Base-by-base conservation (phyloP, 768 basidiomycete genomes). In the Tremella mesenterica region DNA sequence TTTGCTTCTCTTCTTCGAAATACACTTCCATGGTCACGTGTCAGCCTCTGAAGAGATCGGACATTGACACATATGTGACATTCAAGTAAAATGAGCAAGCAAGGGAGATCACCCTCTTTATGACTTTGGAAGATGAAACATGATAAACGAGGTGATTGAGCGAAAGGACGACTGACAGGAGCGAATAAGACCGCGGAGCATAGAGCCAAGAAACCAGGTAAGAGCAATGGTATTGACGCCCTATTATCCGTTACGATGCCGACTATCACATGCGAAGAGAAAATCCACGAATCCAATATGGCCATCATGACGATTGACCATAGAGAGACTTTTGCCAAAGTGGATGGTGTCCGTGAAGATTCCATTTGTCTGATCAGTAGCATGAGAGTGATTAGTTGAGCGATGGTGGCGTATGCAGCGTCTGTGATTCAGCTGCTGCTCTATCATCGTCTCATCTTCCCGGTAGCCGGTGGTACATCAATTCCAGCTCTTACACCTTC, bases 221-320 rank as follows among this genome's bases (percentile, higher is more conserved):
- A 85, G 34, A 91, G 78, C 23, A 91, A 77, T 0, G 88, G 83
- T 21, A 93, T 72, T 1, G 88, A 88, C 1, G 88, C 81, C 27
- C 83, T 76, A 38, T 88, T 88, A 56, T 91, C 85, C 2, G 86
- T 83, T 31, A 91, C 75, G 52, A 92, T 85, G 3, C 86, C 88
- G 53, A 93, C 84, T 0, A 88, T 91, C 50, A 91, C 82, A 63
- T 92, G 88, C 0, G 85, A 85, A 18, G 86, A 86, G 68, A 93
- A 92, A 0, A 86, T 82, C 38, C 89, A 82, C 0, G 85, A 81
- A 65, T 95, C 90, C 18, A 87, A 79, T 1, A 83, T 80, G 4
- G 84, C 80, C 71, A 91, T 88, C 5, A 83, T 75, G 20, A 89
- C 76, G 68, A 92, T 88, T 1, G 84, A 81, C 84, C 86, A 90